Evolutionary conservation across 2,329 filamentous ascomycete genomes (phyloP), one percentile per base, ranked within the genome.

Genomic region (Rutstroemia sp.): DNA sequence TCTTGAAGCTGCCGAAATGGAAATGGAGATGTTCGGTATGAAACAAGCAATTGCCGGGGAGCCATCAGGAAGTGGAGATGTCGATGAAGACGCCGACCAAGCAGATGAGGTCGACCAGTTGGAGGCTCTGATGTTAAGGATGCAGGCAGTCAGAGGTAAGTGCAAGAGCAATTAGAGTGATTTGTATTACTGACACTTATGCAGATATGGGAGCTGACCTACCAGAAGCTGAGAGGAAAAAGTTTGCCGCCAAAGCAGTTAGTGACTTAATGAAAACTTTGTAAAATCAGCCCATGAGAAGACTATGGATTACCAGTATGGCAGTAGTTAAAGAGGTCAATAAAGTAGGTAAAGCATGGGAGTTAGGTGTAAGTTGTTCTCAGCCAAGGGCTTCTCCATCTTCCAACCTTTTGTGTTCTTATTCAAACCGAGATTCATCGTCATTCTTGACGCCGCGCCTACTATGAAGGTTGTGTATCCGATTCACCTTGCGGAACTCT

Each of bases 41-140:
- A 72, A 71, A 54, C 63, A 65, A 44, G 70, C 70, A 8, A 71
- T 73, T 34, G 64, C 67, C 57, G 61, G 60, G 10, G 36, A 54
- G 17, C 27, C 52, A n/a, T 21, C 30, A 4, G 53, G 52, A 45
- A 56, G 57, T 10, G 25, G 40, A 34, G 68, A 64, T 12, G 65
- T 68, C 3, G 70, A 72, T 2, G 63, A 63, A 1, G 64, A 67
- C 7, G 56, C 51, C 16, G 47, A 60, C 12, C 64, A 69, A 17
- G 72, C 72, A 6, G 72, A 73, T 17, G 71, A 75, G 4, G 75
- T 87, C 16, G 75, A 78, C 64, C 80, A 81, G 67, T 67, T 87
- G 30, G 82, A 86, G 64, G 71, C 72, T 51, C 80, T 87, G 78
- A 85, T 87, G 80, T 71, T 75, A 50, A 84, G 80, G 68, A 71